Base-by-base conservation (phyloP, 495 filamentous ascomycete species). In the Penicillium pancosmium region DNA sequence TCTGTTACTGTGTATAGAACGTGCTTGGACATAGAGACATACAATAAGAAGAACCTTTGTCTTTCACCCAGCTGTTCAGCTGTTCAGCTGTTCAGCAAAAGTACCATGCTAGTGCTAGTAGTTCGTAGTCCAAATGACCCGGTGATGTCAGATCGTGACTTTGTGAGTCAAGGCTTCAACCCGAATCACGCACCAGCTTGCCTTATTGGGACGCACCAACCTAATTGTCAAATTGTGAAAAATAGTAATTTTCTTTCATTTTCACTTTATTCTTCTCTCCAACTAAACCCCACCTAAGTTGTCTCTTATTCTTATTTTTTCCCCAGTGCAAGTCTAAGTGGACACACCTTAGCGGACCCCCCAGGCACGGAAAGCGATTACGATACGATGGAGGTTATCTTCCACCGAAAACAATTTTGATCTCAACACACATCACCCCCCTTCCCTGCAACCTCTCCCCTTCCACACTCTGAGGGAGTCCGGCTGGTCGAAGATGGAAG, bases 401-500 rank as follows among this genome's bases (percentile, higher is more conserved):
- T 66, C 68, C 68, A 70, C 65, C 48, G 60, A 70, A 70, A 68
- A 63, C 57, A 65, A 66, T 66, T 70, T 70, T 66, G 55, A 62
- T 59, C 57, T 15, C 60, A 66, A 66, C 66, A 68, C 59, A 66
- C 54, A 61, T 52, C 60, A 21, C 54, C 43, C 62, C 55, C 63
- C 54, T 49, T 44, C 47, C 38, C 47, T 57, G 46, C 55, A 51
- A 51, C 55, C 61, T 56, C 50, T 53, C 59, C 57, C 55, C 15
- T 60, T 62, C 63, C 56, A 61, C 66, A 61, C 66, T 68, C 65
- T 58, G 63, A 55, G 71, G 73, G 73, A 78, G 70, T 65, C 60
- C 62, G 71, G 75, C 69, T 72, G 72, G 71, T 73, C 69, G 72
- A 80, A 74, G 67, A 80, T 80, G 78, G 78, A 79, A 75, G 78